These are phyloP conservation scores for Phytophthora cryptogea DNA, from an alignment of 352 stramenopile genomes.

Conservation along the genomic window DNA sequence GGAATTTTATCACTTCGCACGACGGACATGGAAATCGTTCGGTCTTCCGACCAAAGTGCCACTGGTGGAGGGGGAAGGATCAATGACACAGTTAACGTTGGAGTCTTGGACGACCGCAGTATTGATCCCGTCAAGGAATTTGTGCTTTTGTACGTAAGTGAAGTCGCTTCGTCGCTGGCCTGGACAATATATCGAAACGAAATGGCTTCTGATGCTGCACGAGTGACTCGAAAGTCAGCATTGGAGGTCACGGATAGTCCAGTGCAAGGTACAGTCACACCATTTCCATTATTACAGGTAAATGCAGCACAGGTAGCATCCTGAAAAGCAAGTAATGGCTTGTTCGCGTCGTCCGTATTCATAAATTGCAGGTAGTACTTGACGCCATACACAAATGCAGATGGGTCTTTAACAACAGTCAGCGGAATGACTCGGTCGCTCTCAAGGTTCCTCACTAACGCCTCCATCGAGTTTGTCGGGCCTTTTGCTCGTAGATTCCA, in stretches of 20 bases:
- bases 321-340: constrained; percentile 33
- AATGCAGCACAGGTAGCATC: constrained; percentile 50
- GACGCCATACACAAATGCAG: constrained; percentile 32
- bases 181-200: constrained; percentile 67
- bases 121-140: constrained; percentile 46
- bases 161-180: constrained; percentile 29
- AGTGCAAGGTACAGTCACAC: constrained; percentile 32
- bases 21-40: constrained; percentile 28
- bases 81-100: constrained; percentile 33
- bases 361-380: constrained; percentile 60
- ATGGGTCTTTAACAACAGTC: constrained; percentile 51
- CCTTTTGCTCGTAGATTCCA: constrained; percentile 50
- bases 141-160: constrained; percentile 36
- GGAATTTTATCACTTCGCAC: constrained; percentile 43
- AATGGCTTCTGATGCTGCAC: constrained; percentile 46
- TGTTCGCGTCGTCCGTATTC: constrained; percentile 38
- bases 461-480: constrained; percentile 41
- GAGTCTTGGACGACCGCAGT: constrained; percentile 42
- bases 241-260: constrained; percentile 50
- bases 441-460: constrained; percentile 39
- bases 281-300: constrained; percentile 46
- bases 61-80: constrained; percentile 31
- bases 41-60: constrained; percentile 15
- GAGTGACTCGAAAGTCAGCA: constrained; percentile 40
- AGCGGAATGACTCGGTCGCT: constrained; percentile 44